Percentiles rank a stretch among this genome's conserved stretches.
Conservation (phyloP, 2,329 filamentous ascomycete species). For the Penicillium occitanis region DNA sequence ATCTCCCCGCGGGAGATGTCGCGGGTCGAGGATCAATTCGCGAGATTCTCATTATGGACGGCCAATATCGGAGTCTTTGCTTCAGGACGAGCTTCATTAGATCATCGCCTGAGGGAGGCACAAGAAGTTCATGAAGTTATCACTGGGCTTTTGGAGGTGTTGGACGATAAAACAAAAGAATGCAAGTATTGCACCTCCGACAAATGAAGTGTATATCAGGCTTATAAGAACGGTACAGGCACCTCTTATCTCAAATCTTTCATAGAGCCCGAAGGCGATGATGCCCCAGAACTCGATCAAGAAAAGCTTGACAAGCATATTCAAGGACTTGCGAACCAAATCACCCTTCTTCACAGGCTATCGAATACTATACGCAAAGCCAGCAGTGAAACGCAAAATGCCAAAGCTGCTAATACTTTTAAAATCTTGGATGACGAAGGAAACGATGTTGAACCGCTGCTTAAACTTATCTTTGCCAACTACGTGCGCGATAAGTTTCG, state of each 20-base stretch:
- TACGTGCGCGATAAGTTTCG: constrained; percentile 10
- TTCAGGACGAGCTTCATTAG: constrained; percentile 11
- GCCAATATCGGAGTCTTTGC: constrained; percentile 15
- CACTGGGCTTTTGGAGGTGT: background rate
- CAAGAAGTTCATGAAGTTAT: constrained; percentile 13
- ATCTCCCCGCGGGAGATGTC: constrained; percentile 12
- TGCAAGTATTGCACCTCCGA: background rate
- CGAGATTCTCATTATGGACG: constrained; percentile 17
- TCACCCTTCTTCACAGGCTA: constrained; percentile 13
- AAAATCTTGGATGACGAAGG: constrained; percentile 13
- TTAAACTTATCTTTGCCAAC: constrained; percentile 7
- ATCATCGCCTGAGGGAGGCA: constrained; percentile 13
- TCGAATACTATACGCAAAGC: constrained; percentile 20
- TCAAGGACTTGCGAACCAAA: background rate
- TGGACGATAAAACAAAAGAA: constrained; percentile 11
- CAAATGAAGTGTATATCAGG: no score
- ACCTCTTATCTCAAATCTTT: background rate
- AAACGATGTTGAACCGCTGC: constrained; percentile 8
- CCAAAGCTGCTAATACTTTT: constrained; percentile 16
- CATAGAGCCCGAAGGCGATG: background rate
- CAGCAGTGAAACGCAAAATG: constrained; percentile 15
- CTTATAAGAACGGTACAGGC: background rate
- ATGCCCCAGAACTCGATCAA: background rate
- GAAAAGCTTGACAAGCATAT: constrained; percentile 1
- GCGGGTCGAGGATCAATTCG: constrained; percentile 17